Evolutionary conservation across 1,139 yeast genomes (phyloP), one percentile per base, ranked within the genome.

Genomic region (Candida freyschussii): DNA sequence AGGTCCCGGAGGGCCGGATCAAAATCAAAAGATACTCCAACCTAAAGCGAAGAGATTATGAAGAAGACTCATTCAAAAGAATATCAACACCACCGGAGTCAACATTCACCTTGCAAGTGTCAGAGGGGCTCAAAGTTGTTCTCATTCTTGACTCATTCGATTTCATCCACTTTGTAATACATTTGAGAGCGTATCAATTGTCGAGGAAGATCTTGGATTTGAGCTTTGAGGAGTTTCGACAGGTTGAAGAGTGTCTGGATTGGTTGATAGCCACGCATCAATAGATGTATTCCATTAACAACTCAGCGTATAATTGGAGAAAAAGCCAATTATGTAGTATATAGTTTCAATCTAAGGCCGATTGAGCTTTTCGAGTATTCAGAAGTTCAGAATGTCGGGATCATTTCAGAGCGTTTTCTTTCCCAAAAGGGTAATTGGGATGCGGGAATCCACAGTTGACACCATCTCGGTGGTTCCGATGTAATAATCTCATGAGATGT

Each of bases 211-310:
- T 69, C 13, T 54, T 73, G 32, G 69, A 64, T 42, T 63, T 68
- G 17, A 60, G 56, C 13, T 76, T 78, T 47, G 74, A 70, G 43
- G 87, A 80, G 43, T 59, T 78, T 32, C 59, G 65, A 21, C 87
- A 78, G 43, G 59, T 80, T 5, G 79, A 74, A 34, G 81, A 78
- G 45, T 78, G 87, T 60, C 56, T 81, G 32, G 69, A 69, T 36
- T 81, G 89, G 87, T 62, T 76, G 1, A 57, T 74, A 2, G 24
- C 22, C 2, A 36, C 33, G 20, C 26, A 37, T 24, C 21, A 12
- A 11, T 15, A 16, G 13, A 16, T 24, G n/a, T 21, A 13, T 21
- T 11, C 24, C 13, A 13, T 12, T 21, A 6, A n/a, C 24, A n/a
- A 21, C 24, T 7, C 24, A 21, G n/a, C n/a, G n/a, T n/a, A n/a